Evolutionary conservation across 441 rosid species (phyloP), one percentile per base, ranked within the genome.

Genomic region (Arabidopsis hybrid): DNA sequence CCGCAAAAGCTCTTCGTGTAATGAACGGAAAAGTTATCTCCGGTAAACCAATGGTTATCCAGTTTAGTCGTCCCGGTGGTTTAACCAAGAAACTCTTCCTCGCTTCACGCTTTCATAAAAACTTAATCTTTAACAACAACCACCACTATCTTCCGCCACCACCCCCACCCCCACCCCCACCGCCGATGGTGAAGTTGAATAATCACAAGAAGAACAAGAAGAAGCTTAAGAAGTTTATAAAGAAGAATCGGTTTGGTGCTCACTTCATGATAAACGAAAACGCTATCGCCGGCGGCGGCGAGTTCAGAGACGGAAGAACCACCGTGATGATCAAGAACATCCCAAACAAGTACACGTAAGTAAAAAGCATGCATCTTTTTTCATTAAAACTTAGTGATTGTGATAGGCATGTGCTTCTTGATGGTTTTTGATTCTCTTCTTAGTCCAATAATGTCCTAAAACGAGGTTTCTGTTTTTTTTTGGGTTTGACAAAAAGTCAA

Each of bases 301-400:
- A 75, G 81, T 77, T 17, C 38, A 72, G 75, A 62, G 97, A 94
- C 59, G 70, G 77, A 7, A 84, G 99, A 59, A 92, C 99, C 80
- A 90, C 99, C 57, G 87, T 94, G 49, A 94, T 94, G 99, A 88
- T 94, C 82, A 94, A 88, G 87, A 94, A 94, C 95, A 92, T 94
- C 29, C 99, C 99, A 45, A 94, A 92, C 78, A 94, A 90, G 81
- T 92, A 90, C 86, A 94, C 89, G 97, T 91, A 55, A 56, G 59
- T 21, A 26, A n/a, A 38, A 16, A 26, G 34, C 12, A 26, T 59
- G 29, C 13, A 8, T 52, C 57, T 42, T 3, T 60, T 60, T 75
- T 68, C 68, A 12, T 53, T 8, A 13, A 34, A 55, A 31, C 14
- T 8, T 8, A 32, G 60, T 18, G 68, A 51, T 60, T 34, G 64